Conservation (phyloP, 306 rosid genomes). For the Datisca glomerata region DNA sequence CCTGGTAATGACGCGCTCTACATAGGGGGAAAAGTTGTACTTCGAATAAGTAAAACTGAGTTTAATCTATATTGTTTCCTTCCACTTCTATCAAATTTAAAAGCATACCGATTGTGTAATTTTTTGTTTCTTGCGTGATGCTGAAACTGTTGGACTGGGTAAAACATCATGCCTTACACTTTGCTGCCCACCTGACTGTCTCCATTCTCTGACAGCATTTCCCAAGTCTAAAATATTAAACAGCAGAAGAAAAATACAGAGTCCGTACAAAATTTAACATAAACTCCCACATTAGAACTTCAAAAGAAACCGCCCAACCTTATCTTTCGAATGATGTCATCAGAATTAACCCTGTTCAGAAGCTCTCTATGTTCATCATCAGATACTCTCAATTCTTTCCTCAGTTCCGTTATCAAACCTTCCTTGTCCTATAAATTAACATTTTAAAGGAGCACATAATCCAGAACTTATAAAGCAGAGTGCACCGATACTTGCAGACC, state of each 20-base stretch:
- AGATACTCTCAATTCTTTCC: constrained; percentile 45
- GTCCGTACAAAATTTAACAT: not conserved
- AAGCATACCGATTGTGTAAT: constrained; percentile 56
- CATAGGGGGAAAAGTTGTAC: not conserved
- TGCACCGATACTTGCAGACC: not conserved
- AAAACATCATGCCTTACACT: constrained; percentile 41
- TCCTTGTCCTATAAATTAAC: constrained; percentile 30
- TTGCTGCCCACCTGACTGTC: constrained; percentile 62
- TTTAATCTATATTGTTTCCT: not conserved
- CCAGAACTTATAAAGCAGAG: not conserved
- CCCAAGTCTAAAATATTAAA: constrained; percentile 13
- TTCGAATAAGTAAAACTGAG: not conserved
- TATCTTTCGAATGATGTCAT: constrained; percentile 33
- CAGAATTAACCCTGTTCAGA: constrained; percentile 35
- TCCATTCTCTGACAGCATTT: constrained; percentile 70
- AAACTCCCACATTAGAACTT: not conserved
- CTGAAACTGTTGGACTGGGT: constrained; percentile 80
- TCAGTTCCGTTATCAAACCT: constrained; percentile 36
- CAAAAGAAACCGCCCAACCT: constrained; percentile 17
- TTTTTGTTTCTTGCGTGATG: constrained; percentile 82
- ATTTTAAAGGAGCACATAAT: not conserved
- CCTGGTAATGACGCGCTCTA: constrained; percentile 10
- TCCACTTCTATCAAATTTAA: not conserved
- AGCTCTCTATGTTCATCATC: constrained; percentile 50
- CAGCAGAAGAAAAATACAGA: not conserved